Conservation (phyloP, 306 rosid species). For the Phaseolus lunatus region DNA sequence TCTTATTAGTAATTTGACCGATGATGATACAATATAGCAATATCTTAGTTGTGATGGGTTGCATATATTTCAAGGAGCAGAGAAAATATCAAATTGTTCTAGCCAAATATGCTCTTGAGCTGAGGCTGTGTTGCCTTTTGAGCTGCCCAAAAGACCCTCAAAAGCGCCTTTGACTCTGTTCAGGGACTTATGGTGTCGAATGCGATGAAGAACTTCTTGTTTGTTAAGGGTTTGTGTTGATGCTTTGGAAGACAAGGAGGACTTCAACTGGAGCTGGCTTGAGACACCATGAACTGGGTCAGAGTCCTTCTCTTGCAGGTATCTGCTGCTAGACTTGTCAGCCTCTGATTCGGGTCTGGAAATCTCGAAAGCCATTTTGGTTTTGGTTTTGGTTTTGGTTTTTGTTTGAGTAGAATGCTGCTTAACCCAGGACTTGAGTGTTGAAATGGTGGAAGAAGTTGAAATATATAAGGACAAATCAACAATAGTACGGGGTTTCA, state of each 20-base stretch:
- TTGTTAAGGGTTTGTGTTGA: conserved; percentile 58
- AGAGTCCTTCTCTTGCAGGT: conserved; percentile 37
- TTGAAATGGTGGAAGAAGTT: not conserved
- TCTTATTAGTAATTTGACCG: no score
- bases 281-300: conserved; percentile 45
- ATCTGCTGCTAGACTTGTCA: conserved; percentile 35
- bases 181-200: conserved; percentile 64
- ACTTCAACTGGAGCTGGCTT: conserved; percentile 61
- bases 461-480: conserved; percentile 34
- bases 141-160: conserved; percentile 47
- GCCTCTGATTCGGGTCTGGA: conserved; percentile 49
- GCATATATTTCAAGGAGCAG: conserved; percentile 51
- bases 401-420: not conserved
- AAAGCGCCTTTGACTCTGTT: conserved; percentile 57
- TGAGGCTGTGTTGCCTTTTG: conserved; percentile 37
- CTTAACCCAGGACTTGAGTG: not conserved
- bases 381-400: not conserved
- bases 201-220: conserved; percentile 68
- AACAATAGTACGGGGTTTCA: conserved; percentile 53
- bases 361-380: conserved; percentile 51
- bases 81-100: conserved; percentile 62
- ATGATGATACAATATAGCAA: not conserved
- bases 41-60: no score
- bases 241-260: conserved; percentile 47
- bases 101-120: conserved; percentile 53